A percentile compares a stretch with the other conserved stretches of the same genome.
These are phyloP conservation scores for Imleria badia DNA, from an alignment of 768 basidiomycete genomes.

Conservation along the genomic window DNA sequence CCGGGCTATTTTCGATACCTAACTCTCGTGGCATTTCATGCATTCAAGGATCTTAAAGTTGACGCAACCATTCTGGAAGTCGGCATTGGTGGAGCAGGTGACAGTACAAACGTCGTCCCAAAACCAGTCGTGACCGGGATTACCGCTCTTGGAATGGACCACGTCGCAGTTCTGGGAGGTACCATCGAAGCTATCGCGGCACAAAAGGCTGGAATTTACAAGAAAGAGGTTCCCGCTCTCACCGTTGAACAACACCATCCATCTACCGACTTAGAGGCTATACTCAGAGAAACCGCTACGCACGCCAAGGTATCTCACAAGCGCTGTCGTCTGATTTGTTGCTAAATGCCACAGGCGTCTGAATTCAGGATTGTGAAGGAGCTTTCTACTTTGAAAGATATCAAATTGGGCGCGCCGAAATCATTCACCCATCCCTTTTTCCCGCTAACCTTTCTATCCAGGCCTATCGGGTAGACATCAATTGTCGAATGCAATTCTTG, in stretches of 20 bases:
- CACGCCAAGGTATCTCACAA: slow-evolving; percentile 56
- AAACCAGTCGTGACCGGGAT: slow-evolving; percentile 88
- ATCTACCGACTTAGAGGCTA: slow-evolving; percentile 62
- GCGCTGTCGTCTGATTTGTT: neutral
- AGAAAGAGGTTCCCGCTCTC: slow-evolving; percentile 86
- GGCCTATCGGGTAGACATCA: slow-evolving; percentile 89
- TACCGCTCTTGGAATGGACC: slow-evolving; percentile 90
- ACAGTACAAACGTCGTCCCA: slow-evolving; percentile 95
- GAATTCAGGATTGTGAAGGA: slow-evolving; percentile 63
- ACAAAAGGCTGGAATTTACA: slow-evolving; percentile 98
- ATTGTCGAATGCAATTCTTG: slow-evolving; percentile 82
- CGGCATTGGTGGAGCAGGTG: slow-evolving; percentile 90
- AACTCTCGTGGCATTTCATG: slow-evolving; percentile 89
- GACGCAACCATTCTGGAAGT: slow-evolving; percentile 95
- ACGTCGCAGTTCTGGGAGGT: slow-evolving; percentile 82
- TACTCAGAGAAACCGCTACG: slow-evolving; percentile 64
- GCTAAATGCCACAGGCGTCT: slow-evolving; percentile 47
- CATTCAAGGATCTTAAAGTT: slow-evolving; percentile 78
- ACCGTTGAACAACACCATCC: slow-evolving; percentile 80
- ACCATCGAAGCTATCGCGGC: slow-evolving; percentile 87
- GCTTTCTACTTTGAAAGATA: slow-evolving; percentile 45
- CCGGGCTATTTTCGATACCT: slow-evolving; percentile 94
- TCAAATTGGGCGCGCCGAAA: slow-evolving; percentile 58
- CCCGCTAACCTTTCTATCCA: slow-evolving; percentile 29
- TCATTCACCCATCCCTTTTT: neutral